These are phyloP conservation scores for Peronospora destructor DNA, from an alignment of 352 stramenopile species.

Conservation along the genomic window DNA sequence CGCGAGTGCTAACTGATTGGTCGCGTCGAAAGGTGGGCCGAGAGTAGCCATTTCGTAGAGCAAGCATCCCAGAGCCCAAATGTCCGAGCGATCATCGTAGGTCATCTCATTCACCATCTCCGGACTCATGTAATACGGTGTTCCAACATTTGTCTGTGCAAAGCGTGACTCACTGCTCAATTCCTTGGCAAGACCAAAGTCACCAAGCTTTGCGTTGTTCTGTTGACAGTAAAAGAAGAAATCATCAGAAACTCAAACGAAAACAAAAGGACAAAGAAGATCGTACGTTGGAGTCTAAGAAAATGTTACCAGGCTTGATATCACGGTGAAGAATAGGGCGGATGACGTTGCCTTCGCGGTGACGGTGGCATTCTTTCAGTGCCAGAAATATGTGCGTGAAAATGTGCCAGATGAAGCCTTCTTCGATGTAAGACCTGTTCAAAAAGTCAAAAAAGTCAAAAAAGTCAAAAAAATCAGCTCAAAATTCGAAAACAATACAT, in stretches of 20 bases:
- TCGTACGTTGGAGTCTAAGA: slow-evolving; percentile 83
- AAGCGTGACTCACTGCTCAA: slow-evolving; percentile 87
- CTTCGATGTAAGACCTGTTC: slow-evolving; percentile 83
- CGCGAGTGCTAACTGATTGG: slow-evolving; percentile 87
- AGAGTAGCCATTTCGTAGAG: slow-evolving; percentile 89
- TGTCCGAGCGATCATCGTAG: slow-evolving; percentile 89
- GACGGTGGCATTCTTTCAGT: slow-evolving; percentile 87
- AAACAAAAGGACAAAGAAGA: not conserved
- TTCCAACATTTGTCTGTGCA: slow-evolving; percentile 88
- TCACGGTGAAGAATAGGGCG: slow-evolving; percentile 87
- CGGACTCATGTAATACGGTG: slow-evolving; percentile 90
- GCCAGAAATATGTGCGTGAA: slow-evolving; percentile 90
- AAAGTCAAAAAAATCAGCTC: slow-evolving; percentile 3
- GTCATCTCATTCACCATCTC: slow-evolving; percentile 91
- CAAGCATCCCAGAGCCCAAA: slow-evolving; percentile 87
- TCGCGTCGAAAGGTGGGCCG: slow-evolving; percentile 87
- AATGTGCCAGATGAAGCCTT: slow-evolving; percentile 90
- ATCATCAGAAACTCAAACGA: slow-evolving; percentile 4
- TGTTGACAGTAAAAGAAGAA: slow-evolving; percentile 19
- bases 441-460: slow-evolving; percentile 3
- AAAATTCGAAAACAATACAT: slow-evolving; percentile 8
- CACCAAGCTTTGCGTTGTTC: slow-evolving; percentile 89
- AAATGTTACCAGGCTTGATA: slow-evolving; percentile 91
- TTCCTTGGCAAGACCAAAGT: slow-evolving; percentile 89
- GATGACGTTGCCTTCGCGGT: slow-evolving; percentile 73